phyloP scores from a whole-genome alignment of 202 grass and related monocot species.

The Digitaria exilis region DNA sequence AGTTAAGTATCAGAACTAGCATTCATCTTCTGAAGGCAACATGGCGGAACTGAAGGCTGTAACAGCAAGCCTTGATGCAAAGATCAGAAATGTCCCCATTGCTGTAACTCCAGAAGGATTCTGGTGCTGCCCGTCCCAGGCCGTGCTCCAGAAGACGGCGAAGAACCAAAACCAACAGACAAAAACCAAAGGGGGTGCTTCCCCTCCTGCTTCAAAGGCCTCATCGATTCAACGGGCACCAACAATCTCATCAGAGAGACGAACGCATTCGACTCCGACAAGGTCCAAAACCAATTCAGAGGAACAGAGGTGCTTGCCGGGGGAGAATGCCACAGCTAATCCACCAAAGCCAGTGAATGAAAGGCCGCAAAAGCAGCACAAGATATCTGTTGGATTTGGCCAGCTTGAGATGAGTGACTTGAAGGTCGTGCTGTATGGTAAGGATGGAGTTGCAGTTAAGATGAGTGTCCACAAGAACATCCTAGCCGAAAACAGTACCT shows the following conservation, averaged over 20 bases:
- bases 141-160: slow-evolving; percentile 81
- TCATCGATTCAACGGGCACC: slow-evolving; percentile 46
- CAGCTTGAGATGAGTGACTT: slow-evolving; percentile 75
- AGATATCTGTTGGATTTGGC: slow-evolving; percentile 92
- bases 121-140: slow-evolving; percentile 94
- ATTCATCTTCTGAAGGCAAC: slow-evolving; percentile 3
- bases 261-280: slow-evolving; percentile 47
- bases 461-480: slow-evolving; percentile 81
- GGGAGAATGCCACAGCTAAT: slow-evolving; percentile 27
- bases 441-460: slow-evolving; percentile 78
- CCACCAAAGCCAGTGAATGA: slow-evolving; percentile 51
- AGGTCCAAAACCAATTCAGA: slow-evolving; percentile 57
- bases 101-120: slow-evolving; percentile 96
- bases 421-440: slow-evolving; percentile 82
- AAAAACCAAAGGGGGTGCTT: slow-evolving; percentile 52
- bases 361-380: slow-evolving; percentile 59
- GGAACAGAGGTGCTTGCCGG: slow-evolving; percentile 39
- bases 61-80: slow-evolving; percentile 51
- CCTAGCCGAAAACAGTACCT: slow-evolving; percentile 76
- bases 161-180: slow-evolving; percentile 74
- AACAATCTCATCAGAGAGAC: slow-evolving; percentile 54
- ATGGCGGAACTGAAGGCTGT: slow-evolving; percentile 79
- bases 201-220: slow-evolving; percentile 62
- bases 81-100: slow-evolving; percentile 83
- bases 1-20: neutral